Evolutionary conservation across 257 asterid genomes (phyloP), one percentile per base, ranked within the genome.

Genomic region (Solanum chilense): DNA sequence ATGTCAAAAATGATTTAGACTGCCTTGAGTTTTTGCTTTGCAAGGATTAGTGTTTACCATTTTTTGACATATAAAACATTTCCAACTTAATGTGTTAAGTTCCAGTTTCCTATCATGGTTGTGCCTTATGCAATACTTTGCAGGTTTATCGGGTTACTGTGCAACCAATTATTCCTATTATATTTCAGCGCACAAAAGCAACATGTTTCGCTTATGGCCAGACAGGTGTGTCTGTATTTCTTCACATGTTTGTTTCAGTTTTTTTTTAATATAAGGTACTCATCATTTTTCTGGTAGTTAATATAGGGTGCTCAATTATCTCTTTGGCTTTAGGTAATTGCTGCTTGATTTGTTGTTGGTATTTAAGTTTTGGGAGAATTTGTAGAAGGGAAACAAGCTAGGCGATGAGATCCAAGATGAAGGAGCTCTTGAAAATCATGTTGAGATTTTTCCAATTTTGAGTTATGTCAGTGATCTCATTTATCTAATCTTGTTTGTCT

Each of bases 121-220:
- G 74, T 82, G 83, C 86, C 89, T 90, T 81, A 37, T 88, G 78
- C 85, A 89, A 16, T 87, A 44, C 41, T 76, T 84, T 77, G 70
- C 93, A 97, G 99, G 98, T 96, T 77, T 97, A 97, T 89, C 94
- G 96, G 37, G 93, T 86, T 76, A 97, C 99, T 12, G 98, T 97
- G 88, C 98, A 97, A 92, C 99, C 99, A 77, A 97, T 97, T 74
- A 95, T 97, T 88, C 99, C 99, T 64, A 96, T 87, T 85, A 96
- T 97, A 86, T 97, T 97, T 87, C 99, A 96, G 92, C 96, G 98
- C 25, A 95, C 99, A 86, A 97, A 97, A 90, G 99, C 99, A 83
- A 97, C 99, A 58, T 97, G 98, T 86, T 97, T 97, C 85, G 98
- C 99, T 76, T 97, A 97, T 92, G 99, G 99, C 86, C 99, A 96